These are phyloP conservation scores for Leccinellum luteum DNA, from an alignment of 768 basidiomycete species.

Conservation along the genomic window DNA sequence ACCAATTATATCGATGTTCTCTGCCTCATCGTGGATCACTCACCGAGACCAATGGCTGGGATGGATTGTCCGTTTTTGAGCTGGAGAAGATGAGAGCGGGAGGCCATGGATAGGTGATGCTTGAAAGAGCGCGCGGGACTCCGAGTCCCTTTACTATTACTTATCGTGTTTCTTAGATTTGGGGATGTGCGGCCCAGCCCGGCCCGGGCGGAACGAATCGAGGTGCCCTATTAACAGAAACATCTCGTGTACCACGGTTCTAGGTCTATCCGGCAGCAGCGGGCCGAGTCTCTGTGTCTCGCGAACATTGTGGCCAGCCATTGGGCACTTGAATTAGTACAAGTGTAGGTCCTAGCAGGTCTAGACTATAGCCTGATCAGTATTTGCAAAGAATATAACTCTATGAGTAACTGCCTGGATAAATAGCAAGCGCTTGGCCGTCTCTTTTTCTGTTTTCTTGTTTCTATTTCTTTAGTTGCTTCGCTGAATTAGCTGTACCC, in stretches of 20 bases:
- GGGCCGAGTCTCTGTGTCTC: not conserved
- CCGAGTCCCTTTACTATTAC: not conserved
- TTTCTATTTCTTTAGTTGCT: not conserved
- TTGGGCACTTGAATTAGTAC: not conserved
- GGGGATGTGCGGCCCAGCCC: conserved; percentile 16
- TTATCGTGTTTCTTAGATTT: not conserved
- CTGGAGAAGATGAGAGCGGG: conserved; percentile 48
- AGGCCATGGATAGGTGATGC: conserved; percentile 28
- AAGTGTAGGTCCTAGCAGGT: not conserved
- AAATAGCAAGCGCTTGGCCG: not conserved
- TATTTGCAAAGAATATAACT: not conserved
- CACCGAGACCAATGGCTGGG: conserved; percentile 59
- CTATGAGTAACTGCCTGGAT: not conserved
- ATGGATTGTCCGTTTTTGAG: conserved; percentile 61
- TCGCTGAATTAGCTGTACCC: too few relatives aligned
- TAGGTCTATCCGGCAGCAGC: not conserved
- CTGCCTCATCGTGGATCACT: conserved; percentile 26
- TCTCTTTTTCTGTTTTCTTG: not conserved
- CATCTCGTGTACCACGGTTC: not conserved
- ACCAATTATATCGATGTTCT: not conserved
- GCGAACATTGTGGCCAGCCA: not conserved
- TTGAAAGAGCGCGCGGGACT: conserved; percentile 1
- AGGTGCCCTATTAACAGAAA: not conserved
- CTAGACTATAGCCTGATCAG: not conserved
- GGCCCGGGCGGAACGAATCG: conserved; percentile 21